Evolutionary conservation across 768 basidiomycete species (phyloP), one percentile per base, ranked within the genome.

Genomic region (Exidia glandulosa): DNA sequence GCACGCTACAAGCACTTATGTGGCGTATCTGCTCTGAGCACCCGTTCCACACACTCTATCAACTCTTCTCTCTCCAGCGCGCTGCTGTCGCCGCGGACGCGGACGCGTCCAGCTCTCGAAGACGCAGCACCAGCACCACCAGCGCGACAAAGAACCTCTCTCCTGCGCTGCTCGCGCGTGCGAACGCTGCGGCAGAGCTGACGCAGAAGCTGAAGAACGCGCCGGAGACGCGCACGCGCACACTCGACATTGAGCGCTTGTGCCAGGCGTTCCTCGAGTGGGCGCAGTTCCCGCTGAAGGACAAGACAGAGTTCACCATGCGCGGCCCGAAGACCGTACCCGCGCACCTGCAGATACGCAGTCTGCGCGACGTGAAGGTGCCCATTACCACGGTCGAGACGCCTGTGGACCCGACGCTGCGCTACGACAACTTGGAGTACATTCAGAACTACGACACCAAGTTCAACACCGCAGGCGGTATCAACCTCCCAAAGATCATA

Each of bases 11-110:
- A 57, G 71, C 66, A 2, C 72, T 89, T 30, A 76, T 98, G 27
- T 59, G 87, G 3, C 79, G 84, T 27, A 88, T 99, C 80, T 90
- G 89, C 66, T 72, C 71, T 60, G 91, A 97, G 57, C 96, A 99
- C 68, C 94, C 95, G 0, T 98, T 91, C 73, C 96, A 99, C 69
- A 87, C 83, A 64, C 73, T 96, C 6, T 95, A 94, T 71, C 92
- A 94, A 64, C 81, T 98, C 2, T 90, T 86, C 69, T 90, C 89
- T 59, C 73, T 95, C 62, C 77, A 73, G 59, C 75, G 77, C 19
- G 72, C 73, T 25, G 41, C 12, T 37, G 36, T 33, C 33, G 58
- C 32, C 31, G 56, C 34, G 31, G 29, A 32, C 30, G 6, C 65
- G n/a, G 27, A 10, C 73, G 65, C 63, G 64, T 63, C 60, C 63